Base-by-base conservation (phyloP, 495 filamentous ascomycete species). In the Astrothelium subdiscretum region DNA sequence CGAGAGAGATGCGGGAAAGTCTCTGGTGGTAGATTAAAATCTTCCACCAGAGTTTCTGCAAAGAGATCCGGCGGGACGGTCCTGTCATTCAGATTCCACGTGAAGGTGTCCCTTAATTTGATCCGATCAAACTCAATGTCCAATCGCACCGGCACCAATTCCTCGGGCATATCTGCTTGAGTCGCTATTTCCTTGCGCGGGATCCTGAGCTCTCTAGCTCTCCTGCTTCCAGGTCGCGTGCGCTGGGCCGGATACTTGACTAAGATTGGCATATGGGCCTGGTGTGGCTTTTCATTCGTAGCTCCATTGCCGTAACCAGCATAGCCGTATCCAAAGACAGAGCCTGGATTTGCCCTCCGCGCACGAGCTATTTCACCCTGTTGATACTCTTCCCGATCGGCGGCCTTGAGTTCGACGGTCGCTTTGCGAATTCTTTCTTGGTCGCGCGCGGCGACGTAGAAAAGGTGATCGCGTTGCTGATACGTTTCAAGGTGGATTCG, bases 91-190 rank as follows among this genome's bases (percentile, higher is more conserved):
- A 98, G 83, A 72, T 97, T 98, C 90, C 91, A 98, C 22, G 94
- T 98, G 68, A 98, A 97, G 10, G 94, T 98, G 74, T 98, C 94
- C 69, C 94, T 86, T 63, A 98, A 83, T 75, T 95, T 92, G 67
- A 97, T 83, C 75, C 95, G 95, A 63, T 97, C 92, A 81, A 87
- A 91, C 67, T 98, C 95, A 52, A 97, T 90, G 65, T 98, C 94
- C 51, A 98, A 76, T 42, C 94, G 81, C 40, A 98, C 82, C 1
- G 94, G 94, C 0, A 97, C 90, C 62, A 98, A 77, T 67, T 96
- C 88, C 70, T 98, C 94, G 20, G 88, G 78, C 69, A 92, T 88
- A 63, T 97, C 92, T 57, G 86, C 89, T 73, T 97, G 94, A 38
- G 84, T 81, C 67, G 84, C 84, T 72, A 89, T 75, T 62, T 96